phyloP scores from a whole-genome alignment of 306 rosid genomes.

The Prunus armeniaca region DNA sequence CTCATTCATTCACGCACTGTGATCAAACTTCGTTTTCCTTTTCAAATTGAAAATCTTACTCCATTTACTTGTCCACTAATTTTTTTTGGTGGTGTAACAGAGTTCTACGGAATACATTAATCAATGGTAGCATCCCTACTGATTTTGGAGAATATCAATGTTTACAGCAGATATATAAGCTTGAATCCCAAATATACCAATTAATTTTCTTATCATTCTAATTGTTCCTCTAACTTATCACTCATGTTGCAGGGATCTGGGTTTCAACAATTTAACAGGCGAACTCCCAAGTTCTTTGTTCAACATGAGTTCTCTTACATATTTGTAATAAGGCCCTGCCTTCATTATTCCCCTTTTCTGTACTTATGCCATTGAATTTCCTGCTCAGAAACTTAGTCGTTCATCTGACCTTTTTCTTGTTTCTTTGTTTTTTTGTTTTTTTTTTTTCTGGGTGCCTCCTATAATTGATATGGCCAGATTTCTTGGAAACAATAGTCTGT shows the following conservation, averaged over 20 bases:
- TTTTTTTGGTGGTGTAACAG: neutral
- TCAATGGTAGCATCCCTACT: constrained; percentile 25
- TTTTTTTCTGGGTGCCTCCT: neutral
- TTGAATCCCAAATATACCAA: neutral
- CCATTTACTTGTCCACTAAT: neutral
- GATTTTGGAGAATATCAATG: constrained; percentile 17
- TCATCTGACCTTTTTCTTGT: neutral
- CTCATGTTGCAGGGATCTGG: constrained; percentile 23
- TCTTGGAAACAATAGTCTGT: constrained; percentile 37
- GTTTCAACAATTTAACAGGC: constrained; percentile 33
- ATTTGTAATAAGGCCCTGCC: constrained; percentile 11
- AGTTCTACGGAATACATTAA: constrained; percentile 28
- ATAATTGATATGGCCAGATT: constrained; percentile 15
- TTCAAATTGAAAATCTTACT: too few relatives aligned
- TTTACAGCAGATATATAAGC: neutral
- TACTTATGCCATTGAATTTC: neutral
- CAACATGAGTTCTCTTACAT: constrained; percentile 7
- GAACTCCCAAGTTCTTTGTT: constrained; percentile 26
- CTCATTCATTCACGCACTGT: neutral
- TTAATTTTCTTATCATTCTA: neutral
- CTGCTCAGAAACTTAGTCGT: neutral
- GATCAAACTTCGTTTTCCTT: neutral
- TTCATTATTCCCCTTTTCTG: neutral
- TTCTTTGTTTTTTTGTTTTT: neutral
- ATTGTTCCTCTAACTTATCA: neutral